Evolutionary conservation across 176 grass and related monocot genomes (phyloP), one percentile per base, ranked within the genome.

Genomic region (Musa beccarii): DNA sequence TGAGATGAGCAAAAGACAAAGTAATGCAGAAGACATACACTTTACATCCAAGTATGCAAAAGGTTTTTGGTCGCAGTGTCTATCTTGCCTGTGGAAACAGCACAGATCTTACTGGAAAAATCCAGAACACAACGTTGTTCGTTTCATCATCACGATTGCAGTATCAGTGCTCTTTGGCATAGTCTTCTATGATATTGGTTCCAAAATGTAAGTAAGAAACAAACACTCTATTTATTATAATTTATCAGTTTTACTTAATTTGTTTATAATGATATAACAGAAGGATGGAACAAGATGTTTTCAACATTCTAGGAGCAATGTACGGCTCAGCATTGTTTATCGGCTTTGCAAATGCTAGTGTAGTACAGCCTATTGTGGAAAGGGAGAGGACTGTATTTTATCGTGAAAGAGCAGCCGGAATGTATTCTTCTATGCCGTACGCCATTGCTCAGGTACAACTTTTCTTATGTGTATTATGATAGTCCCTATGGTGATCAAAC

Each of bases 91-190:
- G 71, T 98, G 94, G 94, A 98, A 98, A 71, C 88, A 98, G 68
- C 87, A 81, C 67, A 89, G 82, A 74, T 89, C 94, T 53, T 98
- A 98, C 20, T 98, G 94, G 94, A 98, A 98, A 79, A 98, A 98
- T 81, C 85, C 90, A n/a, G 90, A 98, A 61, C 90, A 93, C 71
- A 98, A 98, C 71, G 76, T 91, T 61, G 90, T 91, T 59, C 88
- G 88, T 65, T 91, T 98, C 49, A 51, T 98, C 67, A 93, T 91
- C 75, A 84, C 94, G 34, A 79, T 93, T 80, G 81, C 78, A 25
- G 75, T 91, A 50, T 87, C 94, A 59, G 78, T 93, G 81, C 72
- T 93, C 65, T 89, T 98, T 28, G 94, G 94, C 49, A 63, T 81
- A n/a, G 88, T 93, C 56, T 98, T 98, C 80, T 93, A 88, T 82